Evolutionary conservation across 2,329 filamentous ascomycete genomes (phyloP), one percentile per base, ranked within the genome.

Genomic region (Epichloe gansuensis): DNA sequence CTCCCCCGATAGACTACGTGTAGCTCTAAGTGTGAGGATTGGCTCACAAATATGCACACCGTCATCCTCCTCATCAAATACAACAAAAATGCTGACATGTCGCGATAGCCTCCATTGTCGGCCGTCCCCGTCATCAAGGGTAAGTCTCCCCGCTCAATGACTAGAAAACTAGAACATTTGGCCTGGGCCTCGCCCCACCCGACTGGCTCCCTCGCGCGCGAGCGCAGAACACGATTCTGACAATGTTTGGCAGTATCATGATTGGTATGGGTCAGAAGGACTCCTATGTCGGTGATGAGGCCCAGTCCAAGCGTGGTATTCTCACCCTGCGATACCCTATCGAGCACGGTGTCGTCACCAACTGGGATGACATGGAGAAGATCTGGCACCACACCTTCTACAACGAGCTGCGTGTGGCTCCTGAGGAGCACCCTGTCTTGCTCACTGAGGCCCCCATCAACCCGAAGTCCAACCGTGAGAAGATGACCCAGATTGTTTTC

Each of bases 281-380:
- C 83, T 97, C 93, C 60, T 98, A 98, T 72, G 93, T 98, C 67
- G 93, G 93, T 83, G 93, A 98, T 79, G 93, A 98, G 83, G 93
- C 93, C 78, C 93, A 98, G 82, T 98, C 93, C 73, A 98, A 98
- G 91, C 91, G 93, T 93, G 93, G 93, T 95, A 97, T 98, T 79
- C 85, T 98, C 67, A 97, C 91, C 61, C 84, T 98, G 73, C 86
- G 93, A 81, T 98, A 98, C 80, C 93, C 93, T 72, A 98, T 98
- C 74, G 93, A 98, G 84, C 93, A 98, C 85, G 93, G 93, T 93
- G 93, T 98, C 69, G 93, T 98, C 72, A 98, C 93, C 80, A 97
- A 97, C 88, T 98, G 93, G 93, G 93, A 98, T 75, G 93, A 97
- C 76, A 97, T 97, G 93, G 93, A 97, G 83, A 97, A 97, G 86